Conservation (phyloP, 495 filamentous ascomycete species). For the Penicillium verhagenii region DNA sequence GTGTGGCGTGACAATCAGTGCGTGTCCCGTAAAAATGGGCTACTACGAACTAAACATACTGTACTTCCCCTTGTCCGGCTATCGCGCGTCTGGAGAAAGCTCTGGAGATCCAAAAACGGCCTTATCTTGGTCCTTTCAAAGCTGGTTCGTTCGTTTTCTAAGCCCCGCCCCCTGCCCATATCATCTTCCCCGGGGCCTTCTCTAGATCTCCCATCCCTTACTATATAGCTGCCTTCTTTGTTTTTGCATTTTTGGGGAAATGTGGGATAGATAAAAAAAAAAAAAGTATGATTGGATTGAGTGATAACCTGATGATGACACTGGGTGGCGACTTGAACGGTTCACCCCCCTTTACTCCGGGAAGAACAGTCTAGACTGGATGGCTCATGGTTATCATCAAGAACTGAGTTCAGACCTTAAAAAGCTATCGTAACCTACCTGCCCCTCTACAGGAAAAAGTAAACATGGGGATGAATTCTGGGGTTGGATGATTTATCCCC, state of each 20-base stretch:
- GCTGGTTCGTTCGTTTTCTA: too few species aligned
- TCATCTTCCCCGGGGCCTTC: background rate
- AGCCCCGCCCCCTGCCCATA: too few species aligned
- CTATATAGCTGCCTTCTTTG: too few species aligned
- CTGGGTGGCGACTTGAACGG: background rate
- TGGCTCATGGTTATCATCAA: background rate
- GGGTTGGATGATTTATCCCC: background rate
- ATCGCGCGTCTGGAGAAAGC: slow-evolving; percentile 26
- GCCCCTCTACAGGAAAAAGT: background rate
- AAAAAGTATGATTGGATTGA: background rate
- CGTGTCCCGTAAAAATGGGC: slow-evolving; percentile 14
- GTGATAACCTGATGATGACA: background rate
- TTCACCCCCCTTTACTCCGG: background rate
- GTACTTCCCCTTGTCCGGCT: slow-evolving; percentile 19
- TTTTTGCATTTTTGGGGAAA: too few species aligned
- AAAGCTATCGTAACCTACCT: background rate
- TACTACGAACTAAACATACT: too few species aligned
- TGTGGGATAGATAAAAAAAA: too few species aligned
- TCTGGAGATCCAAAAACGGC: slow-evolving; percentile 2
- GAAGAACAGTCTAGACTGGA: slow-evolving; percentile 9
- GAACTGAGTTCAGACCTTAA: background rate
- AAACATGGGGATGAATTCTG: background rate
- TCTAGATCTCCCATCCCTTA: too few species aligned
- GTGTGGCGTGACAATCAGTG: slow-evolving; percentile 26
- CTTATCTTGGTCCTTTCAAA: slow-evolving; percentile 2